phyloP scores from a whole-genome alignment of 2,329 filamentous ascomycete genomes.

The Aureobasidium vineae region DNA sequence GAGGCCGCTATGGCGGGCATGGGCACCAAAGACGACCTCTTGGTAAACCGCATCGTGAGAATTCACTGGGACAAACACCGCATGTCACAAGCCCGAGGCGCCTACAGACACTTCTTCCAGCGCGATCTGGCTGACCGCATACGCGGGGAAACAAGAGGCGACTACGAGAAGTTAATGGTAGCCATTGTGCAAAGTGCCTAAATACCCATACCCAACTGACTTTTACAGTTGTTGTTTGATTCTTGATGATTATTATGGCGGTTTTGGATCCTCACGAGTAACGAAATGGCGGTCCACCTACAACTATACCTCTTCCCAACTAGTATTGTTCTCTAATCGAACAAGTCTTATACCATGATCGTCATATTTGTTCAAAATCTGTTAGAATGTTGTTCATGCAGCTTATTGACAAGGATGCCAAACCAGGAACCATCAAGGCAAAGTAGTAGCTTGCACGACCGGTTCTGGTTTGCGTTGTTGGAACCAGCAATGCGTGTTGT shows the following conservation, averaged over 20 bases:
- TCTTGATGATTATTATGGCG: constrained; percentile 12
- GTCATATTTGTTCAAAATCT: too few relatives aligned
- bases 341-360: neutral
- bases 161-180: constrained; percentile 75
- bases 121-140: constrained; percentile 68
- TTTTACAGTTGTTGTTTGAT: constrained; percentile 9
- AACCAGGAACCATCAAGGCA: too few relatives aligned
- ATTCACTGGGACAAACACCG: constrained; percentile 78
- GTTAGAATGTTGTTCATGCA: too few relatives aligned
- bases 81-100: constrained; percentile 73
- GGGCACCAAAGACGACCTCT: constrained; percentile 80
- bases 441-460: too few relatives aligned
- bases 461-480: too few relatives aligned
- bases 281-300: neutral
- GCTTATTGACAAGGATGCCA: too few relatives aligned
- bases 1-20: constrained; percentile 83
- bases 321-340: neutral
- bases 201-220: neutral
- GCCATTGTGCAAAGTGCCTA: constrained; percentile 45
- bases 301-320: neutral
- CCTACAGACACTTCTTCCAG: constrained; percentile 70
- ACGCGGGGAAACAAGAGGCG: constrained; percentile 77
- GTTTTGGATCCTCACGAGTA: neutral
- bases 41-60: constrained; percentile 74
- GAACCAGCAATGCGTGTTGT: neutral